These are phyloP conservation scores for Apiospora arundinis DNA, from an alignment of 2,329 filamentous ascomycete species.

Conservation along the genomic window DNA sequence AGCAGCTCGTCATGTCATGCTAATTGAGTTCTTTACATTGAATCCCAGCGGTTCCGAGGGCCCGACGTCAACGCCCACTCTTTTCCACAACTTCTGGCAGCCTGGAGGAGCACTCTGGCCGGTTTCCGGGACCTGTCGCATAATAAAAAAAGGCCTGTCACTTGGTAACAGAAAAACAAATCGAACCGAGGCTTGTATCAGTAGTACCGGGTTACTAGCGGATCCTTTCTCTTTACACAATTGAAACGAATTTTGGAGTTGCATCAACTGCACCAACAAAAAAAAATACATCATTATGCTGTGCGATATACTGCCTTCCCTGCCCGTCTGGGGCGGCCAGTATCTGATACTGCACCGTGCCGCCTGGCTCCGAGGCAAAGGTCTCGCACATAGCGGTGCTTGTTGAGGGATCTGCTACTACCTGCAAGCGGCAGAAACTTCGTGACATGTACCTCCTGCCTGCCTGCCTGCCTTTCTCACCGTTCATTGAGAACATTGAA, in stretches of 20 bases:
- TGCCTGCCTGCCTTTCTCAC: conserved; percentile 9
- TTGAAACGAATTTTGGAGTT: conserved; percentile 19
- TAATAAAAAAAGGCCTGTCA: background rate
- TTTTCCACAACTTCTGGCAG: background rate
- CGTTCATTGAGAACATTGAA: background rate
- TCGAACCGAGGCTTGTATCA: background rate
- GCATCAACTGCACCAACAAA: conserved; percentile 13
- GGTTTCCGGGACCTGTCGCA: background rate
- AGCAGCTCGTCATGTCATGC: too few species aligned
- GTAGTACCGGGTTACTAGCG: background rate
- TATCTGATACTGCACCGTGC: conserved; percentile 11
- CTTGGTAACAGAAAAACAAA: background rate
- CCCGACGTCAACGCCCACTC: conserved; percentile 13
- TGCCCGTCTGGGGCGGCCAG: background rate
- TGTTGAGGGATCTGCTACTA: conserved; percentile 10
- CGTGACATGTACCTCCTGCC: conserved; percentile 4
- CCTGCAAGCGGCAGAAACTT: background rate
- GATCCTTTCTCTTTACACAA: conserved; percentile 16
- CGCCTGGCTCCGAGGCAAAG: background rate
- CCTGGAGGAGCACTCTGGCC: background rate
- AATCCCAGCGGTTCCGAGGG: conserved; percentile 2
- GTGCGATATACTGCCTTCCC: background rate
- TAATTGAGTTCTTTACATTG: conserved; percentile 5
- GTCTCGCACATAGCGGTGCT: background rate
- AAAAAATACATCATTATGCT: conserved; percentile 19